Evolutionary conservation across 2,329 filamentous ascomycete genomes (phyloP), one percentile per base, ranked within the genome.

Genomic region (Penicillium sp.): DNA sequence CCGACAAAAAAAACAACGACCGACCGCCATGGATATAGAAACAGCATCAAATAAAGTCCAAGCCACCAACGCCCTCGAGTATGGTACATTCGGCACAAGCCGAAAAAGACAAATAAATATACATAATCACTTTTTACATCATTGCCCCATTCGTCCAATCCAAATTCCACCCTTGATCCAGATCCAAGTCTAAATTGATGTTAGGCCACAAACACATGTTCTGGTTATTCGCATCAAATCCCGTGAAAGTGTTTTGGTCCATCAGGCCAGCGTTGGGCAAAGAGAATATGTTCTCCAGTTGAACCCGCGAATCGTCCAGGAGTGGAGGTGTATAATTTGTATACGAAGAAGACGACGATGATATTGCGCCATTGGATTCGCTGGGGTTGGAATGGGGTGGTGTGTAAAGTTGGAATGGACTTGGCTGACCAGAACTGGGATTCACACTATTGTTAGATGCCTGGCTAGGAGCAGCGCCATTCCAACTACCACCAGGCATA

Each of bases 151-250:
- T 66, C 50, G 68, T 66, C 72, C 72, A 74, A 58, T 74, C 70
- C 54, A 71, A 51, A 56, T 69, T 66, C 73, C 71, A 75, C 20
- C 72, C 73, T 53, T 74, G 70, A 56, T 74, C 72, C 26, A 75
- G 62, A 52, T 71, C 69, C 12, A 73, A 58, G 54, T 71, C 68
- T 35, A 69, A 49, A 52, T 61, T 63, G 11, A 63, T 58, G 52
- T 63, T 65, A 7, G 64, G 61, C 62, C 67, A 68, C 28, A 64
- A 61, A 5, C 63, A 64, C 38, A 65, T 59, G 14, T 63, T 60
- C 26, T 64, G 59, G 30, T 67, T 66, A 52, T 65, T 60, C 46
- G 63, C 63, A 7, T 16, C 24, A 33, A 66, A 50, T 4, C 63
- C 63, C 16, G 60, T 63, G 20, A 66, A 63, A 9, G 20, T 12